Evolutionary conservation across 441 rosid genomes (phyloP).

Genomic region (Kokia cookei): DNA sequence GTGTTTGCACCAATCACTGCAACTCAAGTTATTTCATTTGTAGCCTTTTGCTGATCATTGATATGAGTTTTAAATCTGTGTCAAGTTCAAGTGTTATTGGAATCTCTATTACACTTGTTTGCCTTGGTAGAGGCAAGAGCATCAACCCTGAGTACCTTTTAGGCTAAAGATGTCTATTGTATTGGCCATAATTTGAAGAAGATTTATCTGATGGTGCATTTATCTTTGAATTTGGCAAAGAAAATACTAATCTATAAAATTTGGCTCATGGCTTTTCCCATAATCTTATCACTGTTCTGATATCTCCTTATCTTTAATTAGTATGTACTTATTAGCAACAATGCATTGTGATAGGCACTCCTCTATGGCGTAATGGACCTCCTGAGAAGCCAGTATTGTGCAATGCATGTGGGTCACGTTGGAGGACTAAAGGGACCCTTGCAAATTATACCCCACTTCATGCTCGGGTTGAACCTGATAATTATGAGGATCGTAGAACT

Average conservation of each 20-base stretch:
- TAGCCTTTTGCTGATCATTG: not conserved
- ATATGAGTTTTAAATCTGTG: not conserved
- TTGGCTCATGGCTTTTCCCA: not conserved
- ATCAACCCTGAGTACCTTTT: not conserved
- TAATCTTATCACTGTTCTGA: not conserved
- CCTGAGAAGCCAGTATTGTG: constrained; percentile 97
- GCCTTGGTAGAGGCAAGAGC: not conserved
- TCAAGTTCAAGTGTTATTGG: not conserved
- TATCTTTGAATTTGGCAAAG: not conserved
- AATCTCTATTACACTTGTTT: not conserved
- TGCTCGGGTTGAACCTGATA: constrained; percentile 72
- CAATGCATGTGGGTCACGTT: constrained; percentile 98
- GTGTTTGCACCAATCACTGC: not conserved
- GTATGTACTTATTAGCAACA: not conserved
- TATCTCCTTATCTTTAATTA: not conserved
- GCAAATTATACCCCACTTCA: constrained; percentile 93
- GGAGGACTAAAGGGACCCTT: constrained; percentile 97
- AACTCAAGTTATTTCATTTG: not conserved
- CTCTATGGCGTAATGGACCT: constrained; percentile 99
- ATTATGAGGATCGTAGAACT: constrained; percentile 53
- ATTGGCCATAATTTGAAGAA: not conserved
- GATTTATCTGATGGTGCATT: not conserved
- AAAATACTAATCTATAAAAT: not conserved
- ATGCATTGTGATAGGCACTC: constrained; percentile 7
- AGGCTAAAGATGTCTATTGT: not conserved